phyloP scores from a whole-genome alignment of 805 yeast genomes.

The Saccharomycopsis malanga region DNA sequence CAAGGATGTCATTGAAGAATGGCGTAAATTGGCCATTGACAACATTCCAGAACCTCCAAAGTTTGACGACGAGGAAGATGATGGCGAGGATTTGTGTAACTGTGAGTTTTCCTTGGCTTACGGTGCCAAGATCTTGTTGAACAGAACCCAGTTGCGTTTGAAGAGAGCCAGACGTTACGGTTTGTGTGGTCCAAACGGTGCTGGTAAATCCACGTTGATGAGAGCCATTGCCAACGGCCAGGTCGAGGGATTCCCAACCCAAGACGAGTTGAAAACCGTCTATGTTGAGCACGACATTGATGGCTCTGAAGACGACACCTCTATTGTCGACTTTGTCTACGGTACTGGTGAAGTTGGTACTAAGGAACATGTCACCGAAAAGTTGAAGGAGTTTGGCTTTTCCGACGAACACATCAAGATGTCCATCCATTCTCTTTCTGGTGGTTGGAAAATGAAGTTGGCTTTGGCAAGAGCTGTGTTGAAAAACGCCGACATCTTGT shows the following conservation, averaged over 20 bases:
- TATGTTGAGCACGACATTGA: conserved; percentile 99
- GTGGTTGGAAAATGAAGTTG: conserved; percentile 99
- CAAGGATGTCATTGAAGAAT: conserved; percentile 83
- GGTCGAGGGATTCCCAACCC: conserved; percentile 99
- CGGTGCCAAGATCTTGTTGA: conserved; percentile 99
- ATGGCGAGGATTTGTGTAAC: conserved; percentile 99
- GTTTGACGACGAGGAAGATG: conserved; percentile 95
- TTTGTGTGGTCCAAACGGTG: conserved; percentile 99
- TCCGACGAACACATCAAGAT: conserved; percentile 83
- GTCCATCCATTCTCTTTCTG: conserved; percentile 96
- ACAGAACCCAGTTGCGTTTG: conserved; percentile 98
- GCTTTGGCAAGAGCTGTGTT: conserved; percentile 99
- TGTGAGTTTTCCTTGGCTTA: conserved; percentile 99
- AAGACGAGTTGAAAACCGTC: conserved; percentile 97
- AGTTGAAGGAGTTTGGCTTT: conserved; percentile 89
- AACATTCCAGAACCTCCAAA: conserved; percentile 96
- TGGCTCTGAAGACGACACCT: conserved; percentile 94
- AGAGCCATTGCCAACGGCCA: conserved; percentile 96
- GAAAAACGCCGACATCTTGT: conserved; percentile 94
- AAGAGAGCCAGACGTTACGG: conserved; percentile 99
- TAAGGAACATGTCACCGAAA: conserved; percentile 60
- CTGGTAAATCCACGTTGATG: conserved; percentile 99
- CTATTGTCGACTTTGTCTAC: conserved; percentile 87
- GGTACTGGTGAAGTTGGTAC: conserved; percentile 72
- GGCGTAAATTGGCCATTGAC: conserved; percentile 93